A percentile compares a stretch with the other conserved stretches of the same genome.
phyloP scores from a whole-genome alignment of 2,329 filamentous ascomycete genomes.

The Botrytis tulipae region DNA sequence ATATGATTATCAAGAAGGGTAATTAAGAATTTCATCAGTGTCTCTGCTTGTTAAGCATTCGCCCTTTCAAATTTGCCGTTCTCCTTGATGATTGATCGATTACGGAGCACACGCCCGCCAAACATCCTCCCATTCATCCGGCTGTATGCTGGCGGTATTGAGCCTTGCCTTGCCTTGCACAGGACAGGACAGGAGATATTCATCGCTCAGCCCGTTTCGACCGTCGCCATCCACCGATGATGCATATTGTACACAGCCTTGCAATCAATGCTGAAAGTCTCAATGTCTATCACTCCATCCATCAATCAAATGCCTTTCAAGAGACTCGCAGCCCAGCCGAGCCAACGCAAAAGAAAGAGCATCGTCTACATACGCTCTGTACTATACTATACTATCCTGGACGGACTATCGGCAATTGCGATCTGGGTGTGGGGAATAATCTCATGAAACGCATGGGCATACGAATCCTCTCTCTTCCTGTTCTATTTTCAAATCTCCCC shows the following conservation, averaged over 20 bases:
- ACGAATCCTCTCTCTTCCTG: neutral
- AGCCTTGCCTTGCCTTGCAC: conserved; percentile 9
- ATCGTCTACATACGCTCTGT: neutral
- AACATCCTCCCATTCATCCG: conserved; percentile 8
- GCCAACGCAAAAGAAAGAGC: neutral
- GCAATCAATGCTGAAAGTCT: conserved; percentile 1
- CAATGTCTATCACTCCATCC: too few relatives aligned
- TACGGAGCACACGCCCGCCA: neutral
- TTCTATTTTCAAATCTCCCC: conserved; percentile 17
- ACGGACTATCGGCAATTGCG: neutral
- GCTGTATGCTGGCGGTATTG: neutral
- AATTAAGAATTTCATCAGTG: neutral
- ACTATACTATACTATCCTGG: too few relatives aligned
- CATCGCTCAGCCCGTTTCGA: conserved; percentile 10
- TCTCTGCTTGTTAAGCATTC: neutral
- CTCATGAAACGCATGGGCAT: conserved; percentile 14
- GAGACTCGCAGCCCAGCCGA: neutral
- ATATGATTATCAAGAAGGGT: neutral
- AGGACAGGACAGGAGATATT: neutral
- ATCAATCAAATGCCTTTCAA: neutral
- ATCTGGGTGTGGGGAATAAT: conserved; percentile 5
- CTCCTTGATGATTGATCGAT: neutral
- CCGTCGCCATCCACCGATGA: neutral
- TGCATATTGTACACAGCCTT: conserved; percentile 14
- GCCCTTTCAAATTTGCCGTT: neutral